Base-by-base conservation (phyloP, 176 grass and related monocot genomes). In the Juncus inflexus region DNA sequence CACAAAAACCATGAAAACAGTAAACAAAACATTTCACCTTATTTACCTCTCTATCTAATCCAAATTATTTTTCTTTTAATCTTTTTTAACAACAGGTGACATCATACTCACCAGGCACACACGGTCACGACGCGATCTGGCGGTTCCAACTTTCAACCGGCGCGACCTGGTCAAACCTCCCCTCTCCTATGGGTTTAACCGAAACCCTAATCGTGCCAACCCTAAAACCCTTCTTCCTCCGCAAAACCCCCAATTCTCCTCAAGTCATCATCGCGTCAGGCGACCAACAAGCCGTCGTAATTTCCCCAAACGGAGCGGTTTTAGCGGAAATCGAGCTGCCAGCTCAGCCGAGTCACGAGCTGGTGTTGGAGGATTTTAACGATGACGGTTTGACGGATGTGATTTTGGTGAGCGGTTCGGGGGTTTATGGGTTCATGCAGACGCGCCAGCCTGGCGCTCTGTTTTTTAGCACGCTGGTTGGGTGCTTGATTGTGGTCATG, bases 131-230 rank as follows among this genome's bases (percentile, higher is more conserved):
- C n/a, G 94, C 85, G 11, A 53, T 89, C 28, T 97, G 88, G 94
- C 87, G 83, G 58, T 97, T 87, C 87, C 94, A 97, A 69, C 65
- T 97, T 14, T 97, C 94, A 15, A 82, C 94, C 53, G 80, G 85
- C 10, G 94, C 88, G 12, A 84, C 82, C 69, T 97, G 94, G 94
- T 86, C 94, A 84, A 97, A 97, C 74, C 88, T 97, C 4, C 87
- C 88, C 56, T 91, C 94, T 37, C 94, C 85, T 12, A 79, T 71
- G 0, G 88, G 94, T 61, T 89, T 97, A 87, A 91, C 79, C 77
- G 94, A 97, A 80, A 91, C 80, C 58, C 56, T 74, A 9, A 82
- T 97, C 58, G 94, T 97, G 40, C 88, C 94, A 50, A 97, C 94
- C 51, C 65, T 97, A 66, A 97, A 89, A 63, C 60, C 85, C 63